A percentile compares a stretch with the other conserved stretches of the same genome.
Conservation (phyloP, 2,329 filamentous ascomycete genomes). For the Diaporthe amygdali region DNA sequence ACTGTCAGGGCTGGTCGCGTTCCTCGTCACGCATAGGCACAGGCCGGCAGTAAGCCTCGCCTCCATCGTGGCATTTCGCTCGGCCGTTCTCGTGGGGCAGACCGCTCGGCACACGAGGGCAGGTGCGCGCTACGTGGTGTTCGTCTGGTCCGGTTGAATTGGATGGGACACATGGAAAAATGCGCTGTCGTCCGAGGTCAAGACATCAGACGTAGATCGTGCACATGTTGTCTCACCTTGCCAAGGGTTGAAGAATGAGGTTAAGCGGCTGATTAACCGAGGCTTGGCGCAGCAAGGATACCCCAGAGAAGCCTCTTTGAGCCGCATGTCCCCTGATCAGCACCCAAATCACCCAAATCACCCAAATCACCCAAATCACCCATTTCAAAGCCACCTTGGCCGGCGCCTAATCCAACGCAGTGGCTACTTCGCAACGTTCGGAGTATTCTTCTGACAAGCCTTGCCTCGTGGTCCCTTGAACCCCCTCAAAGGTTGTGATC, state of each 20-base stretch:
- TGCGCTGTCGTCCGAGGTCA: constrained; percentile 3
- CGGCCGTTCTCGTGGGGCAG: not conserved
- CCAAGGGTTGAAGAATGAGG: not conserved
- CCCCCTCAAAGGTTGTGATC: not conserved
- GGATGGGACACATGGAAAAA: not conserved
- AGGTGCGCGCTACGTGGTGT: not conserved
- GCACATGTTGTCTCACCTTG: constrained; percentile 17
- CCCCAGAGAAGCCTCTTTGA: not conserved
- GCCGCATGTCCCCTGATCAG: not conserved
- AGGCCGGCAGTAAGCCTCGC: not conserved
- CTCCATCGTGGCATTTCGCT: constrained; percentile 1
- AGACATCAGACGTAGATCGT: constrained; percentile 25
- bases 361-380: too few species aligned
- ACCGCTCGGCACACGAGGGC: not conserved
- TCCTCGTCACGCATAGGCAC: not conserved
- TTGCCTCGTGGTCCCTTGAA: not conserved
- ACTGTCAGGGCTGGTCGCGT: not conserved
- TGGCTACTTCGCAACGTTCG: constrained; percentile 5
- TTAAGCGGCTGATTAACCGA: constrained; percentile 18
- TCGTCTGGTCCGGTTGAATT: constrained; percentile 14
- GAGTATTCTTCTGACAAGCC: not conserved
- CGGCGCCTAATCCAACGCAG: not conserved
- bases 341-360: too few species aligned
- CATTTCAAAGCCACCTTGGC: not conserved
- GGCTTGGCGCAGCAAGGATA: not conserved